These are phyloP conservation scores for Candida stauntonica DNA, from an alignment of 805 yeast genomes.

Conservation along the genomic window DNA sequence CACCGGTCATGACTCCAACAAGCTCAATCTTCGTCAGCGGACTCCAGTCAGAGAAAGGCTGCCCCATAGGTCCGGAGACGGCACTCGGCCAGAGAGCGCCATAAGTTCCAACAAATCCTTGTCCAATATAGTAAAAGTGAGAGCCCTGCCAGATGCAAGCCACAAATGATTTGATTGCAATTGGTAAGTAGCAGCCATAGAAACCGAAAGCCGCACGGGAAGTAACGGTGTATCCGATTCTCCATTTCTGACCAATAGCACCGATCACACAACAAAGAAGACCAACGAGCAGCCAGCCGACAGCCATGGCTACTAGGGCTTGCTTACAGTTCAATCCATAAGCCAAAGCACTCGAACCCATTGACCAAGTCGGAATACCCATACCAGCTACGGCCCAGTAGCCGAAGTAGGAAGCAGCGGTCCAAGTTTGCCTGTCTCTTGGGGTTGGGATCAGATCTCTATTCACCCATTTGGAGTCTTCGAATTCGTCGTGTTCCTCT, in stretches of 20 bases:
- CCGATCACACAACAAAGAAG: conserved; percentile 25
- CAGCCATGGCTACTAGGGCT: conserved; percentile 29
- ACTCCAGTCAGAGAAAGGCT: conserved; percentile 12
- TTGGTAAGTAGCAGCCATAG: conserved; percentile 31
- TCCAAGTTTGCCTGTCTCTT: conserved; percentile 34
- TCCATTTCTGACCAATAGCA: conserved; percentile 28
- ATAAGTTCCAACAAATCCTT: conserved; percentile 31
- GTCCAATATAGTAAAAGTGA: conserved; percentile 34
- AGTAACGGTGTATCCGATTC: conserved; percentile 35
- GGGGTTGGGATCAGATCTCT: conserved; percentile 37
- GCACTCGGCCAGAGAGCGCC: conserved; percentile 26
- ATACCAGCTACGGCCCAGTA: conserved; percentile 37
- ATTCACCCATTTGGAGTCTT: conserved; percentile 26
- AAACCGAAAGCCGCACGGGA: conserved; percentile 37
- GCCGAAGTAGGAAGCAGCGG: conserved; percentile 29
- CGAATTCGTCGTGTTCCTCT: conserved; percentile 14
- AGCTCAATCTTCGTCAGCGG: conserved; percentile 12
- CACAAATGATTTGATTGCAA: conserved; percentile 33
- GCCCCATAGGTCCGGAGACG: conserved; percentile 29
- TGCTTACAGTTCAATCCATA: conserved; percentile 28
- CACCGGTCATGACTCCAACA: conserved; percentile 35
- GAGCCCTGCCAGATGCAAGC: conserved; percentile 39
- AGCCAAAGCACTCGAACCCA: conserved; percentile 28
- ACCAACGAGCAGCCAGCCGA: conserved; percentile 21
- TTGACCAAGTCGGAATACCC: conserved; percentile 35